Evolutionary conservation across 2,329 filamentous ascomycete species (phyloP).

Genomic region (Exophiala bonariae): DNA sequence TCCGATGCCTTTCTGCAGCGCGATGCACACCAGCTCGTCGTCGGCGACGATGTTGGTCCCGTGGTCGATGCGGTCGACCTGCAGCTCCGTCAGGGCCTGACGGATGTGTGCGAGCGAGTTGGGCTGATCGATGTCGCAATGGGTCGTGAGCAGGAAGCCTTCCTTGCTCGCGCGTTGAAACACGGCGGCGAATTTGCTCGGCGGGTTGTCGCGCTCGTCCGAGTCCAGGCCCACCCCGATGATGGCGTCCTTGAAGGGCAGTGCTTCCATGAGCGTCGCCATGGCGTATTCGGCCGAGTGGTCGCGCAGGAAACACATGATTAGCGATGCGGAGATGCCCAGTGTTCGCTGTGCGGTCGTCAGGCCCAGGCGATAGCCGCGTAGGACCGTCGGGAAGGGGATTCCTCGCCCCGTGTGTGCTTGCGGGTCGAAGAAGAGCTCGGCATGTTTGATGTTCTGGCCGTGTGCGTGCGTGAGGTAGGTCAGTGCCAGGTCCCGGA

Average conservation of each 20-base stretch:
- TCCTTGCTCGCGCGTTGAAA: conserved; percentile 32
- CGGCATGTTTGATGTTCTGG: conserved; percentile 69
- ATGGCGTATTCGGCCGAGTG: conserved; percentile 26
- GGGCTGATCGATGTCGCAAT: conserved; percentile 54
- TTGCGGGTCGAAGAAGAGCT: conserved; percentile 81
- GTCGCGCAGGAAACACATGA: conserved; percentile 68
- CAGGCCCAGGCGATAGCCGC: conserved; percentile 63
- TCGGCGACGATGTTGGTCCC: conserved; percentile 27
- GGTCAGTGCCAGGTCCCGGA: conserved; percentile 68
- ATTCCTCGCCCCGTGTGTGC: conserved; percentile 68
- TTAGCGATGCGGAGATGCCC: conserved; percentile 65
- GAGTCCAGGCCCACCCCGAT: conserved; percentile 29
- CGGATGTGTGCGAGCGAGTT: conserved; percentile 47
- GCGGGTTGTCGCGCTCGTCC: conserved; percentile 28
- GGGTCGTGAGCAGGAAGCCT: conserved; percentile 48
- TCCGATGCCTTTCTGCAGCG: conserved; percentile 18
- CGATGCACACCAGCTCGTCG: conserved; percentile 14
- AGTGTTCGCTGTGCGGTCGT: conserved; percentile 61
- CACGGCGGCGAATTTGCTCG: conserved; percentile 25
- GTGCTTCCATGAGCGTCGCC: conserved; percentile 25
- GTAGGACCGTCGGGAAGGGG: conserved; percentile 62
- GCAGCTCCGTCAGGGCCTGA: conserved; percentile 31
- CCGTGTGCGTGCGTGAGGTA: conserved; percentile 67
- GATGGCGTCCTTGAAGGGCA: conserved; percentile 27
- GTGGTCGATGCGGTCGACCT: conserved; percentile 29